phyloP scores from a whole-genome alignment of 192 early-diverging fungal genomes.

The Gorgonomyces haynaldii region DNA sequence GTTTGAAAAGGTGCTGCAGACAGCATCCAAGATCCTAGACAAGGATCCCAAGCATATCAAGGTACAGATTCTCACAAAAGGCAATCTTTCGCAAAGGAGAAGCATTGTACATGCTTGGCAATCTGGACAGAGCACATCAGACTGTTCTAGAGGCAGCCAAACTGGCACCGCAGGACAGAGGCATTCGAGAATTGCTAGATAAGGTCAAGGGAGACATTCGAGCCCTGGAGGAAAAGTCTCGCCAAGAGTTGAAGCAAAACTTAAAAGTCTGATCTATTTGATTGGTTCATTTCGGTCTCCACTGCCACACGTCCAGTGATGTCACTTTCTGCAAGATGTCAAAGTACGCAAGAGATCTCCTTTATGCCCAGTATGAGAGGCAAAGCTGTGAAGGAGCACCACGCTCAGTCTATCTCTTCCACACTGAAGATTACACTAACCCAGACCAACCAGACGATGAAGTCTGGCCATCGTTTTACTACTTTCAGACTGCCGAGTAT shows the following conservation, averaged over 20 bases:
- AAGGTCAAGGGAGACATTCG: not conserved
- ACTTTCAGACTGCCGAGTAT: no score
- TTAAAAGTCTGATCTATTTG: no score
- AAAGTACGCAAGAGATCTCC: no score
- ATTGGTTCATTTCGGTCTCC: no score
- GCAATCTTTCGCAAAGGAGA: conserved; percentile 10
- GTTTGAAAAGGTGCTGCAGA: not conserved
- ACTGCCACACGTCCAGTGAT: no score
- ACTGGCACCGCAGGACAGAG: conserved; percentile 5
- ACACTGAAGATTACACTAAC: no score
- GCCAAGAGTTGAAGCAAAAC: conserved; percentile 8
- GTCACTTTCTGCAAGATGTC: no score
- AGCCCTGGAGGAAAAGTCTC: not conserved
- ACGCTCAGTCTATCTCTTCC: no score
- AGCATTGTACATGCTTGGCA: not conserved
- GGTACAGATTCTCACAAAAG: not conserved
- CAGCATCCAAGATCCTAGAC: not conserved
- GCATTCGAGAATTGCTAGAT: not conserved
- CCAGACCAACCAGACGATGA: no score
- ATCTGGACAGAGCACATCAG: not conserved
- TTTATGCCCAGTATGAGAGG: no score
- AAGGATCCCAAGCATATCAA: conserved; percentile 4
- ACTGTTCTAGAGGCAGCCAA: not conserved
- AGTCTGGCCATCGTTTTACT: no score
- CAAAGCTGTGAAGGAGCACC: no score